Conservation (phyloP, 306 rosid genomes). For the Rosa persica region DNA sequence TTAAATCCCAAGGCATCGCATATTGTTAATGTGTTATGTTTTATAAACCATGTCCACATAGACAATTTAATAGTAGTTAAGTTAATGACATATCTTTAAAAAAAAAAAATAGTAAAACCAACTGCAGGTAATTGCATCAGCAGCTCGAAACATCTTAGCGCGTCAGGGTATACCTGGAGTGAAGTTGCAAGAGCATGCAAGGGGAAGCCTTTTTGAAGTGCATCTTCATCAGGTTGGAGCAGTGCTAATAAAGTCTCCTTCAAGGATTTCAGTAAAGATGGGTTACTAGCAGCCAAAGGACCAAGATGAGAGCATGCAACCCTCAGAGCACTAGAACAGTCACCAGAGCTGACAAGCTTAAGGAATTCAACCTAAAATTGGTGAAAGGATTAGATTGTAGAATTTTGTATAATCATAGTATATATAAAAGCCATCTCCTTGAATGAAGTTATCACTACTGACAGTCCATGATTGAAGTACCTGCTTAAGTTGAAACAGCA, state of each 20-base stretch:
- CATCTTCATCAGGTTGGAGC: slow-evolving; percentile 73
- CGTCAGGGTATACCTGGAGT: slow-evolving; percentile 65
- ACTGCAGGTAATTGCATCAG: not conserved
- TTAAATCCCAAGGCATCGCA: not conserved
- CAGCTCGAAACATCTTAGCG: slow-evolving; percentile 5
- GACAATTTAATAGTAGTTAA: not conserved
- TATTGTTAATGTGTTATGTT: not conserved
- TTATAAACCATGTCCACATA: not conserved
- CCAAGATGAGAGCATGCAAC: slow-evolving; percentile 94
- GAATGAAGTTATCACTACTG: slow-evolving; percentile 2
- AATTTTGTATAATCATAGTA: not conserved
- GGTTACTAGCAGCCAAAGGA: slow-evolving; percentile 83
- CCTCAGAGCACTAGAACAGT: slow-evolving; percentile 72
- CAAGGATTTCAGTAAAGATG: slow-evolving; percentile 72
- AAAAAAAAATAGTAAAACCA: not conserved
- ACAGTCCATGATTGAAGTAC: slow-evolving; percentile 37
- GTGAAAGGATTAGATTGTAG: slow-evolving; percentile 22
- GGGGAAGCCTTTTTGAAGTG: slow-evolving; percentile 79
- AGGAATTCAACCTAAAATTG: slow-evolving; percentile 89
- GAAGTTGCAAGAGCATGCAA: slow-evolving; percentile 86
- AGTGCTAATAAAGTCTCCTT: slow-evolving; percentile 93
- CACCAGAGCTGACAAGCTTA: slow-evolving; percentile 83
- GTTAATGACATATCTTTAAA: too few relatives aligned
- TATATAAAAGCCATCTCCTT: not conserved
- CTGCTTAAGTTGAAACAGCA: slow-evolving; percentile 96